These are phyloP conservation scores for Acanthamoeba culbertsoni DNA, from an alignment of 208 protist species.

Conservation along the genomic window DNA sequence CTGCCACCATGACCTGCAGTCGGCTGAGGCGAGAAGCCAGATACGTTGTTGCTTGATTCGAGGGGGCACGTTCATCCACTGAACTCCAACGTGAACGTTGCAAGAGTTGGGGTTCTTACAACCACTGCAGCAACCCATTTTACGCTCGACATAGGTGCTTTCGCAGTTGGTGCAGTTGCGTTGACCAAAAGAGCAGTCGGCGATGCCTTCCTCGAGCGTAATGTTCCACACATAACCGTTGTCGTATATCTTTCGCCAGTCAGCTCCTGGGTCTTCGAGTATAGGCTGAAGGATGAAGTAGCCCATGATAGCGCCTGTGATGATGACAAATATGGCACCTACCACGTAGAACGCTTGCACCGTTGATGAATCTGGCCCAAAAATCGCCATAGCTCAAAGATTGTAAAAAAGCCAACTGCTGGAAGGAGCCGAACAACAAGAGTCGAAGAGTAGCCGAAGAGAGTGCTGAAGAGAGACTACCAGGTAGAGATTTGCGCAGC, in stretches of 20 bases:
- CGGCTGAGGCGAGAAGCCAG: not conserved
- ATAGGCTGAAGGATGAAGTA: not conserved
- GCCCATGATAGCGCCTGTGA: not conserved
- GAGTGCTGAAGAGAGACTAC: too few relatives aligned
- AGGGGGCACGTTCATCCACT: not conserved
- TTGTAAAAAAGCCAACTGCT: too few relatives aligned
- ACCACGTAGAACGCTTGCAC: not conserved
- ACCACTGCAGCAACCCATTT: not conserved
- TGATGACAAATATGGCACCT: not conserved
- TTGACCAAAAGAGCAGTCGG: not conserved
- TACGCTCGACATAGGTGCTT: not conserved
- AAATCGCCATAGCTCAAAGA: not conserved
- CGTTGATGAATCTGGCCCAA: not conserved
- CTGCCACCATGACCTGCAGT: not conserved
- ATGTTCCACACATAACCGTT: slow-evolving; percentile 1
- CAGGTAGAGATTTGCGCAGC: too few relatives aligned
- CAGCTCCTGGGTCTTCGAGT: not conserved
- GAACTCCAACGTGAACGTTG: not conserved
- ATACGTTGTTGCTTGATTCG: not conserved
- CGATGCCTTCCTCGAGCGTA: not conserved
- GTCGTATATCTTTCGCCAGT: not conserved
- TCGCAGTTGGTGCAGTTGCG: not conserved
- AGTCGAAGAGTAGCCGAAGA: too few relatives aligned
- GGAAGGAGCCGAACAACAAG: too few relatives aligned
- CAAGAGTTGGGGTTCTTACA: slow-evolving; percentile 1